Base-by-base conservation (phyloP, 805 yeast species). In the Danielozyma ontarioensis region DNA sequence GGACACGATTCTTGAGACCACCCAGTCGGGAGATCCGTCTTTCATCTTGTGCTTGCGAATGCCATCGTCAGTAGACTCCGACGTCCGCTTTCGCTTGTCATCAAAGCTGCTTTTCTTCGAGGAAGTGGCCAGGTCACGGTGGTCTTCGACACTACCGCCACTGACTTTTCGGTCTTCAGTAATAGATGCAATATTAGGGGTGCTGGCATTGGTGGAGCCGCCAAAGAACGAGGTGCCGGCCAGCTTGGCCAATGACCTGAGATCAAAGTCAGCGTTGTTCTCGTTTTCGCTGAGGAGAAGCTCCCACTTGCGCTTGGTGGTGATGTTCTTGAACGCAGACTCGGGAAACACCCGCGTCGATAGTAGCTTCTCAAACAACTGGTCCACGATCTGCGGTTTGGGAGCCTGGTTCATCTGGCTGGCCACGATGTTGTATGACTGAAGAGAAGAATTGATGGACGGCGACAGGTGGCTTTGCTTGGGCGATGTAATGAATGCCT, bases 11-110 rank as follows among this genome's bases (percentile, higher is more conserved):
- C 58, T 44, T 4, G 61, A 41, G 4, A 66, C 70, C 37, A 38
- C 64, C 71, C 71, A 66, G 30, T 56, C 62, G 0, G 71, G 68
- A 1, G 65, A 45, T 3, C 63, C 67, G 6, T 64, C 71, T 34
- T 56, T 59, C 6, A 53, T 36, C 36, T 57, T 61, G 3, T 37
- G 23, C 32, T 53, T 13, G 17, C 24, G 13, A 13, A n/a, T 13
- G 26, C 26, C 21, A 19, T 13, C 26, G 11, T 28, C 15, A 3
- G 42, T 32, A 15, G 44, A 43, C 3, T 36, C 25, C 3, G 42
- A 31, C 21, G 35, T 41, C 35, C 31, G 36, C 30, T 40, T 40
- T 31, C 19, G 36, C 19, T 35, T 36, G 21, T 27, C n/a, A 13
- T 33, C 14, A 45, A 29, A 24, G 40, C 33, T 4, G 39, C 40